Evolutionary conservation across 2,329 filamentous ascomycete genomes (phyloP), one percentile per base, ranked within the genome.

Genomic region (Neonectria magnoliae): DNA sequence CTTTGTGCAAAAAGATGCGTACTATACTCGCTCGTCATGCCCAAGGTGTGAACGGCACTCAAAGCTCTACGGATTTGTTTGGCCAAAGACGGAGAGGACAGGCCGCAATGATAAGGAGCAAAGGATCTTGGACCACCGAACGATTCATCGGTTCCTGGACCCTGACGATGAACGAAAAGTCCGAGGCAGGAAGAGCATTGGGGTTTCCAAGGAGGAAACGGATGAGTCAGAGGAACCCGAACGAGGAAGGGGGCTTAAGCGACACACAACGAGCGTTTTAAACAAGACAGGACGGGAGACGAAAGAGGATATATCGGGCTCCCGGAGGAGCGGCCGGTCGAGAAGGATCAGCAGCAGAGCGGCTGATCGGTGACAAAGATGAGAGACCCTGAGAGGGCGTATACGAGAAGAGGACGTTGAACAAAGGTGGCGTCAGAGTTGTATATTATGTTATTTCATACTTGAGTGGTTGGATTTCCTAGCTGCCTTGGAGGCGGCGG

Each of bases 11-110:
- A 86, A 89, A 44, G 92, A 98, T 68, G 93, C 93, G 0, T 98
- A 97, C 77, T 91, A 90, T 69, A 98, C 94, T 1, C 89, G 91
- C 57, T 90, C 91, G 53, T 91, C 93, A 16, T 99, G 96, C 77
- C 94, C 93, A 4, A 89, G 96, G 7, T 99, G 96, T 78, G 96
- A 99, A 81, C 88, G 96, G 0, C 96, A 99, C 76, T 97, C 93
- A 16, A 98, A 97, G 81, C 82, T 99, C 1, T 99, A 98, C 76
- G 97, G 97, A 0, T 98, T 92, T 75, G 85, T 91, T 62, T 99
- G 96, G 96, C 96, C 96, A 6, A 98, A 99, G 82, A 98, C 96
- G 0, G 92, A 97, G 64, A 91, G 86, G 66, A 89, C 91, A 27
- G 93, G 93, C 1, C 88, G 88, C 16, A 79, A 87, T 20, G 96